Conservation (phyloP, 345 rosid species). For the Laguncularia racemosa region DNA sequence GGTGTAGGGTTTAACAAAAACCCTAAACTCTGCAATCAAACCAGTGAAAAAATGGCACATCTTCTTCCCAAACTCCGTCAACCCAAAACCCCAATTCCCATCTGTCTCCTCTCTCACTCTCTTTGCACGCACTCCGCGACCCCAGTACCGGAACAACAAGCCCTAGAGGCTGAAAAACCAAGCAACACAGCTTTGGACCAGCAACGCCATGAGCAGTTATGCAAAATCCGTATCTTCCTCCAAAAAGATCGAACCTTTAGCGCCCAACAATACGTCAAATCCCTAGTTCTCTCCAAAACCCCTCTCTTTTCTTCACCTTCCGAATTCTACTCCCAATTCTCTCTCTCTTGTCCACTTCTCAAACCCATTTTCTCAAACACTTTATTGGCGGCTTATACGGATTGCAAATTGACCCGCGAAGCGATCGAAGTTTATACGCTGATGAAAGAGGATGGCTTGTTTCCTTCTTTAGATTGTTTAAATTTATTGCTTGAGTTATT, state of each 20-base stretch:
- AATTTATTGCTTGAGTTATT: slow-evolving; percentile 37
- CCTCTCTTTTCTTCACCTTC: slow-evolving; percentile 33
- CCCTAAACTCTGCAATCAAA: too few relatives aligned
- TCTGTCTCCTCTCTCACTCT: not conserved
- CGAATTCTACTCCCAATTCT: slow-evolving; percentile 44
- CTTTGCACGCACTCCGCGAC: slow-evolving; percentile 7
- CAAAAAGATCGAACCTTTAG: slow-evolving; percentile 35
- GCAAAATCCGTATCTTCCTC: slow-evolving; percentile 44
- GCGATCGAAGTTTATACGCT: slow-evolving; percentile 33
- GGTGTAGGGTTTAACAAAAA: too few relatives aligned
- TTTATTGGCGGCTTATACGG: slow-evolving; percentile 33
- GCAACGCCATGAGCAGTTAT: slow-evolving; percentile 28
- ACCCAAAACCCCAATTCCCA: not conserved
- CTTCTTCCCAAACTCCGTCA: slow-evolving; percentile 1
- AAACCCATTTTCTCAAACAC: slow-evolving; percentile 33
- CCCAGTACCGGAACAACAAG: not conserved
- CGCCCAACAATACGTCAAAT: slow-evolving; percentile 37
- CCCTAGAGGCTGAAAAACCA: not conserved
- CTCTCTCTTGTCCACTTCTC: slow-evolving; percentile 31
- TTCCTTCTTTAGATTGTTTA: slow-evolving; percentile 34
- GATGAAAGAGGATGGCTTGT: slow-evolving; percentile 39
- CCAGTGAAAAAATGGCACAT: not conserved
- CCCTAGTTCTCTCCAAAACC: slow-evolving; percentile 31
- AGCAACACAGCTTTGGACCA: slow-evolving; percentile 8
- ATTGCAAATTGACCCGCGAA: slow-evolving; percentile 38